Conservation (phyloP, 225 moss, liverwort and hornwort species). For the Sphagnum tenellum region DNA sequence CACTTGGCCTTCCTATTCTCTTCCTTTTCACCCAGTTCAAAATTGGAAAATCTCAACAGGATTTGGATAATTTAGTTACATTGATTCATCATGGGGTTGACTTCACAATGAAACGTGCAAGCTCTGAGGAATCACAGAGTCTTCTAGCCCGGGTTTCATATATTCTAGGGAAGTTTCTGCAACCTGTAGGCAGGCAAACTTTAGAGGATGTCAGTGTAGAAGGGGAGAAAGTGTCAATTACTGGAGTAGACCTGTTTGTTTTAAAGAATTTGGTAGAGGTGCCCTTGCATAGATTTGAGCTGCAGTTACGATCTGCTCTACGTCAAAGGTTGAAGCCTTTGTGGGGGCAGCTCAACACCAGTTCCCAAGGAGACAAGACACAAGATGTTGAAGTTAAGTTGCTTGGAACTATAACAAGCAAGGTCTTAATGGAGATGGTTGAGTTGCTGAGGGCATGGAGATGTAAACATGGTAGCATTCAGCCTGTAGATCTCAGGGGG, state of each 20-base stretch:
- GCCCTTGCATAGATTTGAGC: slow-evolving; percentile 40
- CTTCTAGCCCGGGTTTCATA: slow-evolving; percentile 1
- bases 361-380: too few species aligned
- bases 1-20: slow-evolving; percentile 23
- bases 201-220: too few species aligned
- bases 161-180: slow-evolving; percentile 3
- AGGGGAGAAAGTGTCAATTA: too few species aligned
- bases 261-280: slow-evolving; percentile 19
- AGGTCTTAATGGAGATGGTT: slow-evolving; percentile 30
- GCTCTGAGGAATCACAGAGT: slow-evolving; percentile 7
- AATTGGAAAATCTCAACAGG: slow-evolving; percentile 18
- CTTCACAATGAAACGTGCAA: not conserved
- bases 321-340: slow-evolving; percentile 24
- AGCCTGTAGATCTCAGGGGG: slow-evolving; percentile 20
- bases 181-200: too few species aligned
- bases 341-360: slow-evolving; percentile 12
- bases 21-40: slow-evolving; percentile 17
- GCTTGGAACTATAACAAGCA: not conserved
- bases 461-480: slow-evolving; percentile 12
- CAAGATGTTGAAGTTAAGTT: too few species aligned
- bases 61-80: slow-evolving; percentile 17
- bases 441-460: slow-evolving; percentile 27
- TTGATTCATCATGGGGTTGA: slow-evolving; percentile 15
- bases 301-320: slow-evolving; percentile 26
- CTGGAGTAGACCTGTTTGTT: not conserved